Evolutionary conservation across 257 asterid species (phyloP).

Genomic region (Orobanche coerulescens): DNA sequence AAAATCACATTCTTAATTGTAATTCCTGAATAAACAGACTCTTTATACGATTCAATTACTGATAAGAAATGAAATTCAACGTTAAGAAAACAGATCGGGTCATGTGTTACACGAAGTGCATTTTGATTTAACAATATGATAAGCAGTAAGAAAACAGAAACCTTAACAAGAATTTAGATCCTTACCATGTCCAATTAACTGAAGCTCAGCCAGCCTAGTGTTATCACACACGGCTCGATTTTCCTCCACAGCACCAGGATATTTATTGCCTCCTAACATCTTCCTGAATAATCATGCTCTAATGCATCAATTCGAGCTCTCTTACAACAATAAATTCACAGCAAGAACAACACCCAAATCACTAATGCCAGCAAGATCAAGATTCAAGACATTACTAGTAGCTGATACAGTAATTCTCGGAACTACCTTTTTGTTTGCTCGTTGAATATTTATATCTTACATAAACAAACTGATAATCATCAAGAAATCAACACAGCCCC

Average conservation of each 20-base stretch:
- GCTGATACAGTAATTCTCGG: background rate
- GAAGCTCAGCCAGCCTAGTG: constrained; percentile 39
- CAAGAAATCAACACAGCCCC: background rate
- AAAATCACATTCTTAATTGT: background rate
- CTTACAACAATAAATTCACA: background rate
- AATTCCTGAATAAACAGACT: background rate
- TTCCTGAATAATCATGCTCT: constrained; percentile 31
- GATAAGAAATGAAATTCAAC: no score
- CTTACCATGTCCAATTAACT: constrained; percentile 51
- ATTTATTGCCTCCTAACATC: constrained; percentile 42
- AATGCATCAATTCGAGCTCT: constrained; percentile 25
- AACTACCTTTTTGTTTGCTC: no score
- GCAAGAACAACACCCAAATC: constrained; percentile 2
- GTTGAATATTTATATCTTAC: background rate
- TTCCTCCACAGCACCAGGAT: constrained; percentile 32
- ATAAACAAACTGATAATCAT: background rate
- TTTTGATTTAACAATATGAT: no score
- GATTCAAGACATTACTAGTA: background rate
- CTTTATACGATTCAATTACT: background rate
- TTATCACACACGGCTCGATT: constrained; percentile 27
- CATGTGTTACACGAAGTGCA: no score
- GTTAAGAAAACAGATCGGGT: no score
- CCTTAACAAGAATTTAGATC: background rate
- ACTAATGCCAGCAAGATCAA: constrained; percentile 23
- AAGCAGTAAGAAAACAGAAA: background rate